Base-by-base conservation (phyloP, 345 rosid species). In the Acer saccharum region DNA sequence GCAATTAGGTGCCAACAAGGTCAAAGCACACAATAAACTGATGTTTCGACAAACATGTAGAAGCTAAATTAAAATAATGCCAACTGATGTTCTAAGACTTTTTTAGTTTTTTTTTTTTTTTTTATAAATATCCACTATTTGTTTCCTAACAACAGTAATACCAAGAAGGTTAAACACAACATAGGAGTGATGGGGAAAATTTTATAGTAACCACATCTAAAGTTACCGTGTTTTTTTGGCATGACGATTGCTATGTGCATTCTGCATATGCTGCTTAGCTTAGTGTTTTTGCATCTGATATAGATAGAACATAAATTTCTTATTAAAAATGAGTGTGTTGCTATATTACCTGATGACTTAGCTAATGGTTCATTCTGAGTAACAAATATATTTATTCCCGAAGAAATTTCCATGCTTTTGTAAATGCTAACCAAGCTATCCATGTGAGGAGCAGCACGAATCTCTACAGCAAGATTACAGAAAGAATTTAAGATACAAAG, bases 361-460 rank as follows among this genome's bases (percentile, higher is more conserved):
- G 83, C 66, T 9, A 83, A 29, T 5, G 87, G 73, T 6, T 54
- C 77, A 75, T 75, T 80, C 85, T 90, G 98, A 76, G 87, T 84
- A 75, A 85, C 91, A 73, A 87, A 85, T 39, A 91, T 87, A 68
- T 83, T 89, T 21, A 89, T 76, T 44, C 97, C 97, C 13, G 95
- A 94, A 87, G 94, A 97, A 84, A 76, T 82, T 85, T 92, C 97
- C 97, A 96, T 91, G 86, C 85, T 88, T 84, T 88, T 96, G 83
- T 92, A 96, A 62, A 96, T 90, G 43, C 82, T 86, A 68, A 94
- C 99, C 86, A 96, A 87, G 78, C 83, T 96, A 82, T 96, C 98
- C 98, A 96, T 94, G 81, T 94, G 97, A 39, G 94, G 97, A 81
- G 98, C 91, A 78, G 93, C 78, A 25, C 95, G 95, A 83, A 94